These are phyloP conservation scores for Kwoniella dendrophila DNA, from an alignment of 768 basidiomycete genomes.

Conservation along the genomic window DNA sequence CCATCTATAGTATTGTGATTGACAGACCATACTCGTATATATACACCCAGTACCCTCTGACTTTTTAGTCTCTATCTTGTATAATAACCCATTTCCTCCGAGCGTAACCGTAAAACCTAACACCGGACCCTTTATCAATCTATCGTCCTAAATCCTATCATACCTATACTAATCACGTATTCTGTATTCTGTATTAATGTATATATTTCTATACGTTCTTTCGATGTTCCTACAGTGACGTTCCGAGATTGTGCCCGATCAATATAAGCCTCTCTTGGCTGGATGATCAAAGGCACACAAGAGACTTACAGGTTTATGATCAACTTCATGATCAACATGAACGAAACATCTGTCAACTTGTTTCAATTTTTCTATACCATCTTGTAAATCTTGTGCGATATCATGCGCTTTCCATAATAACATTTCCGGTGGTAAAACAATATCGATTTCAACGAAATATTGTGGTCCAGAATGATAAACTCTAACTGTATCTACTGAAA, in stretches of 20 bases:
- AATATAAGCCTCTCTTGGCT: neutral
- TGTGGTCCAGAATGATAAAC: constrained; percentile 74
- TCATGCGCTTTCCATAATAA: constrained; percentile 70
- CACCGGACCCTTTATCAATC: no score
- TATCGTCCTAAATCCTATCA: no score
- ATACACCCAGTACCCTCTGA: no score
- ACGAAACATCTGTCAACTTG: constrained; percentile 92
- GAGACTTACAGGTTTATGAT: constrained; percentile 69
- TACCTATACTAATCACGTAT: no score
- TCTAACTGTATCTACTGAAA: constrained; percentile 84
- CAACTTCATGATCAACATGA: constrained; percentile 90
- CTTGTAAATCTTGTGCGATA: constrained; percentile 55
- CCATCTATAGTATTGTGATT: no score
- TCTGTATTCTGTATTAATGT: no score
- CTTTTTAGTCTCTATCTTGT: no score
- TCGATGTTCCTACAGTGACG: constrained; percentile 23
- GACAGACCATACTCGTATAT: no score
- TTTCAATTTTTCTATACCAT: constrained; percentile 80
- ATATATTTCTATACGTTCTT: constrained; percentile 12
- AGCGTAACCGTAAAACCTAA: no score
- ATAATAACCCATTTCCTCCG: no score
- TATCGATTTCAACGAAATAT: constrained; percentile 92
- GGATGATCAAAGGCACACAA: neutral
- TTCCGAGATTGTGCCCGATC: neutral
- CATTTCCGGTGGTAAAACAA: constrained; percentile 86